Conservation (phyloP, 2,329 filamentous ascomycete genomes). For the Elsinoe batatas region DNA sequence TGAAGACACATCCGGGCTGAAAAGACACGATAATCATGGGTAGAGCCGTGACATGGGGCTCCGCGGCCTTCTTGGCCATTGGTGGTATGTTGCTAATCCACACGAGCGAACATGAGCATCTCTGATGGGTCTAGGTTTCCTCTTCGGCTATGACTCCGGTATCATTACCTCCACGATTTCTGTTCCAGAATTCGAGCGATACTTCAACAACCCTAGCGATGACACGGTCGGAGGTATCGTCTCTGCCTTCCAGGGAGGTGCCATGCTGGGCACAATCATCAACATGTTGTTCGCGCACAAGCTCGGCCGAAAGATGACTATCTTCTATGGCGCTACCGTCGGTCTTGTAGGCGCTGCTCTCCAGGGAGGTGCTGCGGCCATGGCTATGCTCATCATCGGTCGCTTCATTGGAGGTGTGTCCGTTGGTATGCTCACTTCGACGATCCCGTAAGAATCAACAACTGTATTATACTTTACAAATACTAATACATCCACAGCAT, state of each 20-base stretch:
- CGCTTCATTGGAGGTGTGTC: slow-evolving; percentile 25
- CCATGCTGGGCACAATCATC: slow-evolving; percentile 20
- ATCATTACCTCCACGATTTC: slow-evolving; percentile 28
- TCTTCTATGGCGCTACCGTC: slow-evolving; percentile 16
- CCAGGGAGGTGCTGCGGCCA: slow-evolving; percentile 21
- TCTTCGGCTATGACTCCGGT: slow-evolving; percentile 27
- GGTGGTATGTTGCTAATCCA: not conserved
- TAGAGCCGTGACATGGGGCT: slow-evolving; percentile 11
- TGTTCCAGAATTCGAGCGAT: slow-evolving; percentile 22
- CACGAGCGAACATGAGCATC: not conserved
- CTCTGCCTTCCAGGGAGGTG: slow-evolving; percentile 30
- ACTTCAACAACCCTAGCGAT: slow-evolving; percentile 23
- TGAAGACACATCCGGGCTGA: not conserved
- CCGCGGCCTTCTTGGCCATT: slow-evolving; percentile 13
- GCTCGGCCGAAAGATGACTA: slow-evolving; percentile 20
- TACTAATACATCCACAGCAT: slow-evolving; percentile 14
- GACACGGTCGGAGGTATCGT: slow-evolving; percentile 27
- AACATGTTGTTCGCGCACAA: slow-evolving; percentile 18
- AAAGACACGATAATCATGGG: slow-evolving; percentile 5
- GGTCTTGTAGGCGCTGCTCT: slow-evolving; percentile 20
- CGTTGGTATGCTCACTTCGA: slow-evolving; percentile 23
- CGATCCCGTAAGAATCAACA: slow-evolving; percentile 18
- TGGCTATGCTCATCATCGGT: slow-evolving; percentile 24
- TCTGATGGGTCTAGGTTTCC: slow-evolving; percentile 15
- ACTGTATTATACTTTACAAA: not conserved